Conservation (phyloP, 352 stramenopile species). For the Phytophthora megakarya region DNA sequence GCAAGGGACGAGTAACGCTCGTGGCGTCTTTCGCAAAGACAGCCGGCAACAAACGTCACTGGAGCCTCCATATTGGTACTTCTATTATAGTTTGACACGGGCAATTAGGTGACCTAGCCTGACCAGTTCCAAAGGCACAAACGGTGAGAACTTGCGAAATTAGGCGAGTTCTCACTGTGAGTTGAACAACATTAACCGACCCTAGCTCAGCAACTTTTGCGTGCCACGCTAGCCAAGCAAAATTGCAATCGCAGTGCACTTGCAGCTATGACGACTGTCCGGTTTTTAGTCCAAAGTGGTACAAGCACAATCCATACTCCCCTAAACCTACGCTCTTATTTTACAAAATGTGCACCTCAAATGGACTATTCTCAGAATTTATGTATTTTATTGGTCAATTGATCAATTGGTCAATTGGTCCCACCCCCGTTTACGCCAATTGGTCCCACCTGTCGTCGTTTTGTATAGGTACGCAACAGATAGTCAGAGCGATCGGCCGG, state of each 20-base stretch:
- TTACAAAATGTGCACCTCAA: slow-evolving; percentile 1
- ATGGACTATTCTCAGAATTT: slow-evolving; percentile 3
- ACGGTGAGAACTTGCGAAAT: slow-evolving; percentile 17
- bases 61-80: neutral
- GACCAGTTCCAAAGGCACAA: neutral
- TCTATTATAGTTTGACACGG: slow-evolving; percentile 17
- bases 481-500: slow-evolving; percentile 15
- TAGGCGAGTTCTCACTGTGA: neutral
- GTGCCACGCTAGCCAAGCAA: slow-evolving; percentile 17
- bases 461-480: slow-evolving; percentile 16
- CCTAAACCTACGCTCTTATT: neutral
- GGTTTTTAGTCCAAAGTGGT: slow-evolving; percentile 13
- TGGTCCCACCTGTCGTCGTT: slow-evolving; percentile 22
- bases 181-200: neutral
- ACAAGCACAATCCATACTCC: slow-evolving; percentile 2
- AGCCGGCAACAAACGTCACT: slow-evolving; percentile 7
- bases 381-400: no score
- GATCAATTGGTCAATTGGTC: no score
- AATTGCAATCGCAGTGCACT: no score
- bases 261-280: neutral
- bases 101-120: slow-evolving; percentile 21
- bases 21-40: slow-evolving; percentile 7
- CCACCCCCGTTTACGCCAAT: neutral
- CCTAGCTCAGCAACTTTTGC: neutral
- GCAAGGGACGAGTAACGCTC: neutral